Conservation (phyloP, 352 stramenopile species). For the Globisporangium rhizosaccharum region DNA sequence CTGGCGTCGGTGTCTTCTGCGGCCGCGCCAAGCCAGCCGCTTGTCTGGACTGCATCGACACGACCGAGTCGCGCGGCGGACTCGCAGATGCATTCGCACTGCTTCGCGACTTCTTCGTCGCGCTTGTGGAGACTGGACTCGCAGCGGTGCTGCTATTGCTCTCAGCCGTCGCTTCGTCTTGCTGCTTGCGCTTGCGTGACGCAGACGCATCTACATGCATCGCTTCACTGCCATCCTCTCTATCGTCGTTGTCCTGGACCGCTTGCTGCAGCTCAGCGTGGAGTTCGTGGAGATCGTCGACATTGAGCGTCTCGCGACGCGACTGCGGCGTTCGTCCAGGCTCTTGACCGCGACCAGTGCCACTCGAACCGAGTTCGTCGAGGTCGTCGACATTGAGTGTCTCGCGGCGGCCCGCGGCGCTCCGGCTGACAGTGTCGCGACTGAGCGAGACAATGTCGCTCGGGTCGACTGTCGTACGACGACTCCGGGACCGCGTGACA, state of each 20-base stretch:
- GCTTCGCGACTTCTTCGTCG: constrained; percentile 10
- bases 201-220: constrained; percentile 1
- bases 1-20: constrained; percentile 16
- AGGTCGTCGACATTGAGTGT: constrained; percentile 57
- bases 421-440: too few relatives aligned
- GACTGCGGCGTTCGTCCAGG: constrained; percentile 6
- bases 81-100: constrained; percentile 3
- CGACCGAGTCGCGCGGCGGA: constrained; percentile 10
- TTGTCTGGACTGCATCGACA: constrained; percentile 10
- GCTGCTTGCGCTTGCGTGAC: constrained; percentile 26
- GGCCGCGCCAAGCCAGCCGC: constrained; percentile 10
- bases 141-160: constrained; percentile 4
- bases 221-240: background rate
- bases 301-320: constrained; percentile 58
- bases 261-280: constrained; percentile 13
- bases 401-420: constrained; percentile 26
- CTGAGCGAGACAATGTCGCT: constrained; percentile 20
- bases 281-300: constrained; percentile 40
- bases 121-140: background rate
- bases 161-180: constrained; percentile 8
- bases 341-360: background rate
- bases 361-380: constrained; percentile 19
- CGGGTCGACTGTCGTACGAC: constrained; percentile 50
- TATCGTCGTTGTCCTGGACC: background rate
- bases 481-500: constrained; percentile 19